Evolutionary conservation across 306 rosid species (phyloP), one percentile per base, ranked within the genome.

Genomic region (Vigna angularis): DNA sequence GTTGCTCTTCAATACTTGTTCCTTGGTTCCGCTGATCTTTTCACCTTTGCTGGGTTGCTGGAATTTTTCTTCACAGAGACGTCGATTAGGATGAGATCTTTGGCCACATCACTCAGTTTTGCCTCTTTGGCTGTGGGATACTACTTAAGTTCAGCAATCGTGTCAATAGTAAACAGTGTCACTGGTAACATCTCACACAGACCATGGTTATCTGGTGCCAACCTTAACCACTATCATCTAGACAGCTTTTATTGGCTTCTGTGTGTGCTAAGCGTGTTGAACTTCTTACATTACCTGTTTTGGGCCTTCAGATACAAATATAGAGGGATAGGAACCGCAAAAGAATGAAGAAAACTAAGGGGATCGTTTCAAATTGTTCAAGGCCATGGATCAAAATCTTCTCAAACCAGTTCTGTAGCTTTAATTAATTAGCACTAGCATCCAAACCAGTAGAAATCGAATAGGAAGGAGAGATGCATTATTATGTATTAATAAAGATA

Each of bases 61-160:
- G 99, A 95, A 45, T 95, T 95, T 51, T 93, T 95, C 93, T 95
- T 95, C 90, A 87, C 99, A 13, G 99, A 95, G 63, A 94, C 98
- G 45, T 98, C 99, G 1, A 2, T 74, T 4, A 83, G 86, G 70
- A 95, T 95, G 99, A 88, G 93, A 66, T 95, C 99, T 10, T 78
- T 93, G 84, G 99, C 99, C 9, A 93, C 99, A 55, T 83, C 99
- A 58, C 94, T 95, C 3, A 87, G 97, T 0, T 95, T 91, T 90
- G 96, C 90, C 5, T 93, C 97, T 24, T 69, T 95, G 86, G 99
- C 98, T 0, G 26, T 95, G 83, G 99, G 99, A 0, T 95, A 88
- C 73, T 95, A 88, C 73, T 81, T 95, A 3, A 95, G 99, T 87
- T 79, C 99, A 7, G 90, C 87, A 36, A 77, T 95, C 14, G 87